A percentile compares a stretch with the other conserved stretches of the same genome.
phyloP scores from a whole-genome alignment of 306 rosid genomes.

The Parietaria judaica region DNA sequence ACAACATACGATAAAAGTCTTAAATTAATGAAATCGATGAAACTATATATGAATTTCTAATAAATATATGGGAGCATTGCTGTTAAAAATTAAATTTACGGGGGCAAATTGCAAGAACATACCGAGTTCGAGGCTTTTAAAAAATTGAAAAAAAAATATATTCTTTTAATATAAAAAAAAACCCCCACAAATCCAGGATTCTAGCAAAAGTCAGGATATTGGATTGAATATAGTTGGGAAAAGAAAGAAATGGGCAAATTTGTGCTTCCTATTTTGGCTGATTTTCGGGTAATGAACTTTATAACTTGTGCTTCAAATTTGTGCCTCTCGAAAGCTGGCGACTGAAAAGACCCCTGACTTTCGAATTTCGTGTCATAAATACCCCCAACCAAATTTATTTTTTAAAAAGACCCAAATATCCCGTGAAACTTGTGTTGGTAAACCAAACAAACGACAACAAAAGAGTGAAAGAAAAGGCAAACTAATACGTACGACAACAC shows the following conservation, averaged over 20 bases:
- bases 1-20: no score
- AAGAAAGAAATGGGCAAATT: not conserved
- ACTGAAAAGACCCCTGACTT: not conserved
- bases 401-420: no score
- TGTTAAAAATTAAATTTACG: no score
- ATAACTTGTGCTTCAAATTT: no score
- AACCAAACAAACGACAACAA: not conserved
- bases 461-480: not conserved
- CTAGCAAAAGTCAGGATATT: slow-evolving; percentile 6
- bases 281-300: no score
- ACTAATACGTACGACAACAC: not conserved
- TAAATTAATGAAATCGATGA: no score
- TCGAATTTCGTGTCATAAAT: no score
- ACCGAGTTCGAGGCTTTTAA: not conserved
- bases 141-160: not conserved
- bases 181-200: not conserved
- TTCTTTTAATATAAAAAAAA: not conserved
- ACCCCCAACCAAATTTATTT: no score
- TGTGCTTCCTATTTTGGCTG: not conserved
- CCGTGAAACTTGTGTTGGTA: no score
- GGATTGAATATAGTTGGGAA: not conserved
- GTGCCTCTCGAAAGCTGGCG: not conserved
- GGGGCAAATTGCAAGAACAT: no score
- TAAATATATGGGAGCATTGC: no score
- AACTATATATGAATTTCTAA: no score